phyloP scores from a whole-genome alignment of 192 early-diverging fungal species.

The Linnemannia hyalina region DNA sequence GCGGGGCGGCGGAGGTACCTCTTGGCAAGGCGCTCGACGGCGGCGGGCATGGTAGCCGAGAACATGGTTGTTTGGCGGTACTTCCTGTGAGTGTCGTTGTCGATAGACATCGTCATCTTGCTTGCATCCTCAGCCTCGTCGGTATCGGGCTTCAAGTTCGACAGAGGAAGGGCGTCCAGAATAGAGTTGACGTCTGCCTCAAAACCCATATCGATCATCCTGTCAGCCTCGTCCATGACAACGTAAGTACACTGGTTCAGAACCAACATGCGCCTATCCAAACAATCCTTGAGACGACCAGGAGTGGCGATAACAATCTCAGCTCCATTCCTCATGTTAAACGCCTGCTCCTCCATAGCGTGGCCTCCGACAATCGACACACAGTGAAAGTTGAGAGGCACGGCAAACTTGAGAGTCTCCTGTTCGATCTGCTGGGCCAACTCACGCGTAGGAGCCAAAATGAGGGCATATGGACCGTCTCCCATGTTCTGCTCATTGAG shows the following conservation, averaged over 20 bases:
- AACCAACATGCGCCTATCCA: slow-evolving; percentile 91
- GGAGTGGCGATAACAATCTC: slow-evolving; percentile 99
- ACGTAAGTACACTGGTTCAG: slow-evolving; percentile 96
- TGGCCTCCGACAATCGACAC: slow-evolving; percentile 90
- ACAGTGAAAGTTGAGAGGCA: slow-evolving; percentile 87
- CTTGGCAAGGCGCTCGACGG: slow-evolving; percentile 95
- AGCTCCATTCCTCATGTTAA: slow-evolving; percentile 90
- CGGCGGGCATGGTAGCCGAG: slow-evolving; percentile 97
- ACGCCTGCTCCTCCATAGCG: slow-evolving; percentile 88
- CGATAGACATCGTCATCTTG: slow-evolving; percentile 55
- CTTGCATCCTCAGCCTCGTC: slow-evolving; percentile 75
- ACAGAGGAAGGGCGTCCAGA: slow-evolving; percentile 92
- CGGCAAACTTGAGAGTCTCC: slow-evolving; percentile 92
- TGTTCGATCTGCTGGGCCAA: slow-evolving; percentile 97
- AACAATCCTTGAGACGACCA: slow-evolving; percentile 92
- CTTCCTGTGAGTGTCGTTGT: slow-evolving; percentile 51
- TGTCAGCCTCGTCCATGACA: slow-evolving; percentile 99
- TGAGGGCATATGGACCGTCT: slow-evolving; percentile 92
- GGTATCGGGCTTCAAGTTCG: slow-evolving; percentile 89
- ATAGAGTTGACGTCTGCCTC: slow-evolving; percentile 97
- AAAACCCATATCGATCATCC: slow-evolving; percentile 96
- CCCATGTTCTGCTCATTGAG: slow-evolving; percentile 83
- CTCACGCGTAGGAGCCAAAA: slow-evolving; percentile 97
- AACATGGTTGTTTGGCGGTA: slow-evolving; percentile 99
- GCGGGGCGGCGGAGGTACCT: slow-evolving; percentile 93